Base-by-base conservation (phyloP, 306 rosid species). In the Rosa chinensis region DNA sequence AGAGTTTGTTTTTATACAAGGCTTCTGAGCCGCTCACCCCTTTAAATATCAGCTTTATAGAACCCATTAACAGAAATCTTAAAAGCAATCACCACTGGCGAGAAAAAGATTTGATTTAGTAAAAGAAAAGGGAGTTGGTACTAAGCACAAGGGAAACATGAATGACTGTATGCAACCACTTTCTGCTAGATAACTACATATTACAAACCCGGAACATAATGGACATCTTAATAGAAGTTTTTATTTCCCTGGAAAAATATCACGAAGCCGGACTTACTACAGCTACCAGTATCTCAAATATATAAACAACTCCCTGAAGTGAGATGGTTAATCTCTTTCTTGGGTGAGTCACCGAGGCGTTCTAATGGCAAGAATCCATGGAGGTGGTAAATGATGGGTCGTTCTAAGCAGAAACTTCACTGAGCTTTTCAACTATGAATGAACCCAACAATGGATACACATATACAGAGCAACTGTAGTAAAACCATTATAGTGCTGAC, bases 381-480 rank as follows among this genome's bases (percentile, higher is more conserved):
- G 75, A 59, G 79, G 76, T 39, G 84, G 86, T 70, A 58, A 47
- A 81, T 21, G 43, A 72, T 35, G 79, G 79, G 76, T 49, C 76
- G 84, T 80, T 80, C 78, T 73, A 66, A 49, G 47, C 42, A 75
- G 81, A 84, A 88, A 80, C 79, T 88, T 66, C 91, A 79, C 85
- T 79, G 75, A 81, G 82, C 77, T 52, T 81, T 85, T 86, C 76
- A 37, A 86, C 89, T 70, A 80, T 74, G 85, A 82, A 87, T 53
- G 81, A 85, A 84, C 87, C 88, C 90, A 80, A 68, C 79, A 85
- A 84, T 64, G 79, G 89, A 87, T 84, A 87, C 87, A 88, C 85
- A 89, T 90, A 84, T 92, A 84, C 92, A 90, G 76, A 78, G 80
- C 63, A 81, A 78, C 73, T 37, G 56, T 50, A 28, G 80, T 48